A percentile compares a stretch with the other conserved stretches of the same genome.
Evolutionary conservation across 768 basidiomycete genomes (phyloP).

Genomic region (Boletus reticulatus): DNA sequence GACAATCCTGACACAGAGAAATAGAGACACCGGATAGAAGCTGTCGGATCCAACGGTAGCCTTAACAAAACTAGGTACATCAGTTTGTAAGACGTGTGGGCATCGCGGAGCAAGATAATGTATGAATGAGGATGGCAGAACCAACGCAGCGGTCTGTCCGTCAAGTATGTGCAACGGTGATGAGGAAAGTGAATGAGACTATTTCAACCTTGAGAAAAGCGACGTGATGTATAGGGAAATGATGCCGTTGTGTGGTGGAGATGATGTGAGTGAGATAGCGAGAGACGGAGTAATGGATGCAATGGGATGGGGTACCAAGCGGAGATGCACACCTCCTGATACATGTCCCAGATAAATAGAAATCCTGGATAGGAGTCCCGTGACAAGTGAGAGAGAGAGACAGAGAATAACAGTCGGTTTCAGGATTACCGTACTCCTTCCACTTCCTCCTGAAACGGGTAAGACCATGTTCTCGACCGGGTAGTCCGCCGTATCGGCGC

Average conservation of each 20-base stretch:
- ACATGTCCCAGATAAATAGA: slow-evolving; percentile 35
- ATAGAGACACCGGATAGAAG: slow-evolving; percentile 15
- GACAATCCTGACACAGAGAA: slow-evolving; percentile 16
- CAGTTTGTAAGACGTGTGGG: slow-evolving; percentile 10
- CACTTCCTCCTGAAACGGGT: slow-evolving; percentile 19
- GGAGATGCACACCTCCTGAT: slow-evolving; percentile 26
- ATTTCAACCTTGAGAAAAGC: slow-evolving; percentile 17
- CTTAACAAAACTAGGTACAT: slow-evolving; percentile 4
- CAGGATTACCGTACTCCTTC: slow-evolving; percentile 18
- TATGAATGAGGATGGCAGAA: slow-evolving; percentile 10
- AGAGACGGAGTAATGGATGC: slow-evolving; percentile 23
- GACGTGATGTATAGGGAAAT: slow-evolving; percentile 22
- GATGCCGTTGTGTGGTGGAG: slow-evolving; percentile 27
- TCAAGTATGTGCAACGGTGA: slow-evolving; percentile 19
- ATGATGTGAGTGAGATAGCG: slow-evolving; percentile 26
- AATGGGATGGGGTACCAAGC: slow-evolving; percentile 23
- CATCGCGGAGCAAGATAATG: slow-evolving; percentile 15
- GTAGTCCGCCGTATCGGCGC: slow-evolving; percentile 16
- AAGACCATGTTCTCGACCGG: slow-evolving; percentile 20
- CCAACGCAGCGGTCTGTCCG: slow-evolving; percentile 19
- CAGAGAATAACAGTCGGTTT: slow-evolving; percentile 14
- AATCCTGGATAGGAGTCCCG: slow-evolving; percentile 30
- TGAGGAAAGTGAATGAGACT: slow-evolving; percentile 10
- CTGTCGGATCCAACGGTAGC: slow-evolving; percentile 12
- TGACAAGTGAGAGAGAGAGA: slow-evolving; percentile 22